Evolutionary conservation across 805 yeast genomes (phyloP), one percentile per base, ranked within the genome.

Genomic region (Metschnikowia reukaufii): DNA sequence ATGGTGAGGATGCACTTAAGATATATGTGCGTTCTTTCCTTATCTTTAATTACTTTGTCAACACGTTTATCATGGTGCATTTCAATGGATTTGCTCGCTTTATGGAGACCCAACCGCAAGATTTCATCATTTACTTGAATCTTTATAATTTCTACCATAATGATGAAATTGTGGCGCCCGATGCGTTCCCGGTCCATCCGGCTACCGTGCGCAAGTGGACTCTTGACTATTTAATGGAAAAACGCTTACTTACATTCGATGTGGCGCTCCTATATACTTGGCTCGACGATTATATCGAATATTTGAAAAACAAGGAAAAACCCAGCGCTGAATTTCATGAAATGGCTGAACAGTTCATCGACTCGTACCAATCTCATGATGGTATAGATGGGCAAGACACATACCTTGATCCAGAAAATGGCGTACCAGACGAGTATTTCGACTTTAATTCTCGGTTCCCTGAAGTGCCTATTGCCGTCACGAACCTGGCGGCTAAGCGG

Each of bases 61-160:
- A 69, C 51, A 67, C 70, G 48, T 68, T 70, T 49, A 65, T 72
- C 42, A 68, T 72, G 72, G 43, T 70, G 39, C 73, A 72, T 49
- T 72, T 68, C 58, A 60, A 64, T 43, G 77, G 77, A 4, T 72
- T 72, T 48, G 72, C 67, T 49, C 56, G 59, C 36, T 72, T 72
- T 47, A 67, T 72, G 38, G 67, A 64, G 43, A 54, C 61, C 12
- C 63, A 59, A 43, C 71, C 64, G 45, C 61, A 58, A 39, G 77
- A 72, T 53, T 72, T 72, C 51, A 63, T 71, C 46, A 67, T 72
- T 21, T 72, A 72, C 56, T 52, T 72, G 45, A 70, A 72, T 48
- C 62, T 72, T 31, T 72, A 68, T 62, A 67, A 68, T 44, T 72
- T 72, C 50, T 72, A 68, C 54, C 64, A 65, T 42, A 52, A 63